These are phyloP conservation scores for Pythium aphanidermatum DNA, from an alignment of 352 stramenopile genomes.

Conservation along the genomic window DNA sequence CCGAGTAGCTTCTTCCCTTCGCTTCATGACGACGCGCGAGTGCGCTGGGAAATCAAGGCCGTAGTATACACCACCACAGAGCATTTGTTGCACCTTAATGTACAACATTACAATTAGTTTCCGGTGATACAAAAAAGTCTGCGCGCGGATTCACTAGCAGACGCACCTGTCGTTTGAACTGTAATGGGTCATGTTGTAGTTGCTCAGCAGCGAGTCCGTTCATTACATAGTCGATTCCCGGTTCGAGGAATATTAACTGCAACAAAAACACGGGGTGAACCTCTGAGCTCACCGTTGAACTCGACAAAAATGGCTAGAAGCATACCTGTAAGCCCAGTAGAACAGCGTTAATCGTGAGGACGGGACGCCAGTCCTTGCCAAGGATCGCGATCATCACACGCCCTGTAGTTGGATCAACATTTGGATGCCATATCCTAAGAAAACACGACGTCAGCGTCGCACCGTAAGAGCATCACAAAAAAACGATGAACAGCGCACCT, in stretches of 20 bases:
- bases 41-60: slow-evolving; percentile 57
- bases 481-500: slow-evolving; percentile 26
- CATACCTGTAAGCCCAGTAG: slow-evolving; percentile 74
- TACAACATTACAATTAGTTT: no score
- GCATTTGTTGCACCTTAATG: slow-evolving; percentile 44
- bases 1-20: slow-evolving; percentile 29
- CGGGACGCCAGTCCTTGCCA: slow-evolving; percentile 76
- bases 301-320: neutral
- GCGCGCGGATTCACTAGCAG: no score
- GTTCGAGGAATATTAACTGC: slow-evolving; percentile 79
- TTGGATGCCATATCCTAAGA: slow-evolving; percentile 80
- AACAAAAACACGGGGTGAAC: neutral
- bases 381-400: slow-evolving; percentile 86
- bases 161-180: slow-evolving; percentile 42
- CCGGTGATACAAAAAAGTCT: no score
- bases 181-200: slow-evolving; percentile 35
- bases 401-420: slow-evolving; percentile 66
- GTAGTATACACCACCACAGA: slow-evolving; percentile 55
- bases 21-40: slow-evolving; percentile 49
- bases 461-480: neutral
- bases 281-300: no score
- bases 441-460: no score
- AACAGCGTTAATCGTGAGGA: slow-evolving; percentile 83
- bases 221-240: slow-evolving; percentile 60
- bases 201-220: slow-evolving; percentile 49